phyloP scores from a whole-genome alignment of 169 alveolate genomes.

The Plasmodium relictum region DNA sequence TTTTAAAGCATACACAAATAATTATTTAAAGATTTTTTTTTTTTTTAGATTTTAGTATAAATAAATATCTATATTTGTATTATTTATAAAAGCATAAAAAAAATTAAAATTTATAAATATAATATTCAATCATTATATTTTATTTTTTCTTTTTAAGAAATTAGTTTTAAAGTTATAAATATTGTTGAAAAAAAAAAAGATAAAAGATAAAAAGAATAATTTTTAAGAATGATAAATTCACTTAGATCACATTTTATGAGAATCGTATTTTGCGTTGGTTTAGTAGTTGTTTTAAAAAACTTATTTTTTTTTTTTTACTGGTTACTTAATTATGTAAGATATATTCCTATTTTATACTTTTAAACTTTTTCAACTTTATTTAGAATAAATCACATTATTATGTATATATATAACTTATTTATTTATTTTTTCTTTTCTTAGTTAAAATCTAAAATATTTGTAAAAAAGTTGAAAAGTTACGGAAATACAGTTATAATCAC shows the following conservation, averaged over 20 bases:
- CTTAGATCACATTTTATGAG: conserved; percentile 16
- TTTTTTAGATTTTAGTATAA: too few species aligned
- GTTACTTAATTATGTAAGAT: conserved; percentile 61
- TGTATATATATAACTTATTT: not conserved
- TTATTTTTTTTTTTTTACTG: conserved; percentile 21
- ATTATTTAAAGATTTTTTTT: too few species aligned
- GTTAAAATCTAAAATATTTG: conserved; percentile 31
- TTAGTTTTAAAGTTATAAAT: not conserved
- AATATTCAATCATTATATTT: too few species aligned
- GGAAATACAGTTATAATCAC: conserved; percentile 82
- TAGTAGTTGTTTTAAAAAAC: conserved; percentile 46
- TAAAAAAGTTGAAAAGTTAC: conserved; percentile 56
- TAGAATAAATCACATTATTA: not conserved
- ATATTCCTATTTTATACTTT: not conserved
- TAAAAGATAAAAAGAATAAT: conserved; percentile 1
- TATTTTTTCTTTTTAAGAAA: too few species aligned
- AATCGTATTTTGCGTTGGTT: conserved; percentile 35
- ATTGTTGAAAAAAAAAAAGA: conserved; percentile 11
- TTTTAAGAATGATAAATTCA: conserved; percentile 22
- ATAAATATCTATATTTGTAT: too few species aligned
- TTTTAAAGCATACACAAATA: too few species aligned
- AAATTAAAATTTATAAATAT: too few species aligned
- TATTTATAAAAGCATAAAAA: too few species aligned
- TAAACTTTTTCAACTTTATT: not conserved
- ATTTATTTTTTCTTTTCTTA: not conserved